Evolutionary conservation across 805 yeast genomes (phyloP).

Genomic region (Blastobotrys mokoenaii): DNA sequence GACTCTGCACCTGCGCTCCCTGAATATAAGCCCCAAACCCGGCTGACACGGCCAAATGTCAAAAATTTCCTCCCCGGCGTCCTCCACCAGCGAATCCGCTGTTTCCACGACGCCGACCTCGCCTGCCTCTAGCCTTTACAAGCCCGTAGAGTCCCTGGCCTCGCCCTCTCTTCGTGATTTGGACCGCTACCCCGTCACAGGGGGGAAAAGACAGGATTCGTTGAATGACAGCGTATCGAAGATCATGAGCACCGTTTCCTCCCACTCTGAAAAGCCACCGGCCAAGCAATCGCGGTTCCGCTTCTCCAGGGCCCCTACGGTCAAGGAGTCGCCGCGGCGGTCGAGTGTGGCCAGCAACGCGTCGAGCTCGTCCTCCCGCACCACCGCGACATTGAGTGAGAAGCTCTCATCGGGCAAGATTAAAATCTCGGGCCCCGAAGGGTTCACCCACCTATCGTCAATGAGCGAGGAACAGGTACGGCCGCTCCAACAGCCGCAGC

Average conservation of each 20-base stretch:
- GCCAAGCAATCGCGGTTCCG: background rate
- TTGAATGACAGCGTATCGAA: conserved; percentile 1
- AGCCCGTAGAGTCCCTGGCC: background rate
- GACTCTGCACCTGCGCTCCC: too few relatives aligned
- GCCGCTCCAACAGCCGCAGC: too few relatives aligned
- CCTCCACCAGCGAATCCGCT: background rate
- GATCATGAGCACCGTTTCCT: conserved; percentile 3
- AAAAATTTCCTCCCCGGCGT: background rate
- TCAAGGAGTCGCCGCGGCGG: background rate
- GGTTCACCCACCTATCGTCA: conserved; percentile 2
- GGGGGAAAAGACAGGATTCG: background rate
- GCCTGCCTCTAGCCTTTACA: background rate
- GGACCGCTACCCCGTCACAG: conserved; percentile 4
- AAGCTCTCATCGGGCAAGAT: conserved; percentile 1
- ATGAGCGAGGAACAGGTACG: background rate
- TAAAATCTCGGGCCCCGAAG: conserved; percentile 4
- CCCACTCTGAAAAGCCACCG: background rate
- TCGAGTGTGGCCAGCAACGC: background rate
- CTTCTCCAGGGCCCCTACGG: background rate
- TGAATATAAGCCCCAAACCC: background rate
- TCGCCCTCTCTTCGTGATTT: conserved; percentile 5
- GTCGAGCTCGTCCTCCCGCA: background rate
- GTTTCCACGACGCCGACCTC: background rate
- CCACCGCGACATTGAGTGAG: background rate
- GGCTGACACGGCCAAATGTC: background rate